Evolutionary conservation across 768 basidiomycete genomes (phyloP).

Genomic region (Collybia sordida): DNA sequence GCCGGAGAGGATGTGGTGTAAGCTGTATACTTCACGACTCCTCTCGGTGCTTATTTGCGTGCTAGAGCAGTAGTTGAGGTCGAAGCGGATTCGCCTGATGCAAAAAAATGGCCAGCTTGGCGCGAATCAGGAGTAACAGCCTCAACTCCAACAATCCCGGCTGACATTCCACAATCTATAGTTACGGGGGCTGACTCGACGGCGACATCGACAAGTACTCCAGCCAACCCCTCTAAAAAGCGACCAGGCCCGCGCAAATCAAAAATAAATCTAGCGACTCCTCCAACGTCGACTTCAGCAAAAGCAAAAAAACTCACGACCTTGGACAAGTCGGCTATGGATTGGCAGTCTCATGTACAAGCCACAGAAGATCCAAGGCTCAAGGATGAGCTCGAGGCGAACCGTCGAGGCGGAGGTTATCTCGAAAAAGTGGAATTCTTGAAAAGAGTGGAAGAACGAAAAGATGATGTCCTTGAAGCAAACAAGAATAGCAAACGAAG

Average conservation of each 20-base stretch:
- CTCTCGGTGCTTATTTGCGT: conserved; percentile 8
- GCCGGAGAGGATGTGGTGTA: conserved; percentile 78
- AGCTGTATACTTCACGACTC: conserved; percentile 18
- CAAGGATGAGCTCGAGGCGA: conserved; percentile 73
- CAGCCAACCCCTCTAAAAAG: conserved; percentile 30
- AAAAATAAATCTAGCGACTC: conserved; percentile 51
- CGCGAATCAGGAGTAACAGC: conserved; percentile 16
- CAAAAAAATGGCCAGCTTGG: conserved; percentile 72
- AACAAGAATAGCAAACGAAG: conserved; percentile 57
- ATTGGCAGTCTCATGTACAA: conserved; percentile 73
- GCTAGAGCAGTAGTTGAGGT: conserved; percentile 75
- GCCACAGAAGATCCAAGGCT: conserved; percentile 38
- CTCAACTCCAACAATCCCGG: background rate
- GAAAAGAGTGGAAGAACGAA: conserved; percentile 69
- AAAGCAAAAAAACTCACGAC: conserved; percentile 81
- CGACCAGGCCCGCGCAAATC: conserved; percentile 69
- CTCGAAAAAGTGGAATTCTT: conserved; percentile 86
- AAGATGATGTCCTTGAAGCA: conserved; percentile 62
- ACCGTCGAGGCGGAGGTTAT: conserved; percentile 75
- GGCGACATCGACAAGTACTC: conserved; percentile 6
- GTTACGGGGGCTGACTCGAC: background rate
- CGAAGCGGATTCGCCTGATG: conserved; percentile 69
- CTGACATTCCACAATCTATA: background rate
- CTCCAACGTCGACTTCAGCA: conserved; percentile 44
- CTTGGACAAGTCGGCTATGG: conserved; percentile 84